Conservation (phyloP, 257 asterid genomes). For the Linderniella brevidens region DNA sequence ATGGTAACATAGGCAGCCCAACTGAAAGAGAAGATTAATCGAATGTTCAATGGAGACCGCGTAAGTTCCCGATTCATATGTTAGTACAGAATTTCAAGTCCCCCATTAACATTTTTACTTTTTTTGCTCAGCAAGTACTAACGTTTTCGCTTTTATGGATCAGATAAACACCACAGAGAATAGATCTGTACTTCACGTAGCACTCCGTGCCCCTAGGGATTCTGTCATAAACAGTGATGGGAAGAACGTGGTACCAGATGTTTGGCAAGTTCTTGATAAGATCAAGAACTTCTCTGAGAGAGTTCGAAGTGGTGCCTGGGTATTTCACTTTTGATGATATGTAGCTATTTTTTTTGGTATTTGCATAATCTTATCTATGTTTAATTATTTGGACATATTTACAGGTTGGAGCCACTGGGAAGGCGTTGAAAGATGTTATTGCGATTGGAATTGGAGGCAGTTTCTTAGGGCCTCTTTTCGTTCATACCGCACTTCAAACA, state of each 20-base stretch:
- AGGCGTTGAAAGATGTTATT: constrained; percentile 72
- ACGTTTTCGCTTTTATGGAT: constrained; percentile 9
- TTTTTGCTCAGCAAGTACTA: not conserved
- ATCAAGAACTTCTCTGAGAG: constrained; percentile 79
- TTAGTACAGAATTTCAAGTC: too few relatives aligned
- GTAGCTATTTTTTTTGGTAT: constrained; percentile 6
- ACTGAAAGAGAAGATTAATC: constrained; percentile 63
- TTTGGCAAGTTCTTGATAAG: constrained; percentile 95
- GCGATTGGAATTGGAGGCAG: constrained; percentile 98
- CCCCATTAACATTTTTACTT: not conserved
- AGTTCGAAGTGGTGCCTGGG: constrained; percentile 98
- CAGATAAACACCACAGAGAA: constrained; percentile 91
- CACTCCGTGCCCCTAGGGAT: constrained; percentile 89
- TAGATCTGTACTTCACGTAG: constrained; percentile 92
- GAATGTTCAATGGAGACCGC: constrained; percentile 85
- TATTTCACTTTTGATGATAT: constrained; percentile 11
- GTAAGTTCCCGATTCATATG: constrained; percentile 25
- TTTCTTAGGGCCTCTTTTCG: constrained; percentile 94
- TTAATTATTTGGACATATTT: constrained; percentile 8
- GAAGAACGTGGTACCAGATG: constrained; percentile 94
- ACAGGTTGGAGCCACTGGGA: constrained; percentile 97
- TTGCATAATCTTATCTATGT: constrained; percentile 4
- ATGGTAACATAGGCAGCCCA: constrained; percentile 50
- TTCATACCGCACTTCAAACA: constrained; percentile 97
- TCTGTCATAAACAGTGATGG: constrained; percentile 72